phyloP scores from a whole-genome alignment of 2,329 filamentous ascomycete species.

The Xylaria sp. region DNA sequence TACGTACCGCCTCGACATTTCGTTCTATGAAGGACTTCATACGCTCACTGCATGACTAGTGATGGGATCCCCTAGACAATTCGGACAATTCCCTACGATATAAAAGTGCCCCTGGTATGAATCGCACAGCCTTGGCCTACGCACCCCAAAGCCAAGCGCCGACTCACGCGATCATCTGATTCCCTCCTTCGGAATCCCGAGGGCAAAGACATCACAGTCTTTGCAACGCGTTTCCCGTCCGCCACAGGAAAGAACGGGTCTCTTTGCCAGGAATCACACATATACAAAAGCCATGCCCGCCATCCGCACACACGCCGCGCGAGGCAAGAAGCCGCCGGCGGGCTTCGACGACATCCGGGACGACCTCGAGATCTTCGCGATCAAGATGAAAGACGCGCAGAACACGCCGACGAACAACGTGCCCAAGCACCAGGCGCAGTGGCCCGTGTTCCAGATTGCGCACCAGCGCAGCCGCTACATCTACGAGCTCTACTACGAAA shows the following conservation, averaged over 20 bases:
- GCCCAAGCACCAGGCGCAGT: slow-evolving; percentile 81
- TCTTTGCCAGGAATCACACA: neutral
- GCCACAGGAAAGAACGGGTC: slow-evolving; percentile 4
- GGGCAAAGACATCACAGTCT: neutral
- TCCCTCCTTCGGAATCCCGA: neutral
- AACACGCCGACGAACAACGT: slow-evolving; percentile 78
- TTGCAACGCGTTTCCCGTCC: neutral
- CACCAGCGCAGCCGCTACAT: slow-evolving; percentile 91
- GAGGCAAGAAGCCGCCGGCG: slow-evolving; percentile 76
- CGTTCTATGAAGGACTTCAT: neutral
- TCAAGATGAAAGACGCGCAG: slow-evolving; percentile 94
- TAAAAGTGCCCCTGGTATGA: neutral
- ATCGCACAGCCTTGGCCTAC: slow-evolving; percentile 32
- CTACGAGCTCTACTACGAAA: slow-evolving; percentile 96
- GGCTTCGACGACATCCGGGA: slow-evolving; percentile 87
- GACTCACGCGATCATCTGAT: neutral
- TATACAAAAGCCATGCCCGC: slow-evolving; percentile 53
- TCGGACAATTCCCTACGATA: neutral
- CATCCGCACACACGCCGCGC: slow-evolving; percentile 62
- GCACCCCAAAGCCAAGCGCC: slow-evolving; percentile 18
- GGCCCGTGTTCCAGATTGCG: slow-evolving; percentile 96
- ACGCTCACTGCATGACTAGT: neutral
- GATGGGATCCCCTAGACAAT: neutral
- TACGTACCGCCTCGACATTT: neutral
- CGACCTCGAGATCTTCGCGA: slow-evolving; percentile 76